phyloP scores from a whole-genome alignment of 257 asterid genomes.

The Nicotiana benthamiana region DNA sequence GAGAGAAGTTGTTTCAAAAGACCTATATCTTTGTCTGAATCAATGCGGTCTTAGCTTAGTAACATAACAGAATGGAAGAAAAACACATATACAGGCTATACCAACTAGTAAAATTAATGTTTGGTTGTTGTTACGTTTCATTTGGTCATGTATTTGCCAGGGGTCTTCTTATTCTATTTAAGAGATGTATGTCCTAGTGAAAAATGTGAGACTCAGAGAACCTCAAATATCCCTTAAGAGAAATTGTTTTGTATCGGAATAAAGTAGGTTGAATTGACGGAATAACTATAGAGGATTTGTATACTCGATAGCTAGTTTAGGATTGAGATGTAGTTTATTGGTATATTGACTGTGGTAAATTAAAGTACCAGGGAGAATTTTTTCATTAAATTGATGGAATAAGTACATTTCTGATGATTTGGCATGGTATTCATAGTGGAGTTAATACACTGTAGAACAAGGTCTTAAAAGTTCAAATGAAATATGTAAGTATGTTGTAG shows the following conservation, averaged over 20 bases:
- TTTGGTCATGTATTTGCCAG: not conserved
- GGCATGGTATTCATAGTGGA: not conserved
- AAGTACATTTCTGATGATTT: not conserved
- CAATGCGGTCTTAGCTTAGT: not conserved
- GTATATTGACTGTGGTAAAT: not conserved
- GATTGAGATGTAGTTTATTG: not conserved
- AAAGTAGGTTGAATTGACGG: not conserved
- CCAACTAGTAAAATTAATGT: not conserved
- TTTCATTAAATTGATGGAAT: not conserved
- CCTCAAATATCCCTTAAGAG: not conserved
- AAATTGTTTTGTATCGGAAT: not conserved
- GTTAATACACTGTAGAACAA: not conserved
- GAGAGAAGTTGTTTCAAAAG: not conserved
- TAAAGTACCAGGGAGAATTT: not conserved
- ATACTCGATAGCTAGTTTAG: not conserved
- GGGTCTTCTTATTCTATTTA: not conserved
- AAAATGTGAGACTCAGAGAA: not conserved
- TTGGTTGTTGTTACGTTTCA: not conserved
- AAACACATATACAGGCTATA: not conserved
- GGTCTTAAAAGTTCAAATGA: not conserved
- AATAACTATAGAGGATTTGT: not conserved
- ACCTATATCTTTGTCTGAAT: not conserved
- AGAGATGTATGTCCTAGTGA: not conserved
- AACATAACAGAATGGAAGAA: not conserved
- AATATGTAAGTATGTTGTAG: not conserved